Evolutionary conservation across 352 stramenopile genomes (phyloP), one percentile per base, ranked within the genome.

Genomic region (Pythium biforme): DNA sequence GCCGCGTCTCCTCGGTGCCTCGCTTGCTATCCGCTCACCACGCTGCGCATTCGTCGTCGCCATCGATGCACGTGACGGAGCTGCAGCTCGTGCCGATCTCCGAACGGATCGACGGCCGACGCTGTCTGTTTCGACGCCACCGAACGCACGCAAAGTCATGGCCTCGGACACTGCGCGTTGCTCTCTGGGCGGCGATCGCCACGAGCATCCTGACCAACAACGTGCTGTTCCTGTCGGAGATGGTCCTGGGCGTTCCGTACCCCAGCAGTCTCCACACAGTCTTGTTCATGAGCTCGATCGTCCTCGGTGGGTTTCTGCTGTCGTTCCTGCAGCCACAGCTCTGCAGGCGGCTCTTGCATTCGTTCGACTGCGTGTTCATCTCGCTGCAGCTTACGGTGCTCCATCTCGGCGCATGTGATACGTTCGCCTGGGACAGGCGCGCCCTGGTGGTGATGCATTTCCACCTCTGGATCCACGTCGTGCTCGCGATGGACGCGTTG

Each of bases 351-450:
- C 46, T 77, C 25, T 31, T 68, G 23, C 39, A 40, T 19, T 75
- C 66, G 34, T 79, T 79, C 31, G 72, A 79, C 46, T 73, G 69
- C 22, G 23, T 47, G 4, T 75, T 75, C 25, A 25, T 75, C 25
- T 73, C 66, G 29, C 14, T 75, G 11, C 69, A 79, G 51, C 37
- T 73, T n/a, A 63, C 58, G 6, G 14, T 70, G 9, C n/a, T 56
- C 1, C 63, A 75, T 31, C 4, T 71, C 1, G 67, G 60, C 12
- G 46, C 62, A 5, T 68, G 69, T 20, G 66, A 75, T 41, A 27
- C 72, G 10, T 55, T 76, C 26, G 25, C 19, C 4, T 79, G 69
- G 72, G 66, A 75, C 41, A n/a, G 6, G 0, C 56, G 56, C 0
- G 51, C 50, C 5, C 22, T 69, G 0, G 26, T 57, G 2, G 56